Evolutionary conservation across 2,329 filamentous ascomycete genomes (phyloP), one percentile per base, ranked within the genome.

Genomic region (Claviceps quebecensis): DNA sequence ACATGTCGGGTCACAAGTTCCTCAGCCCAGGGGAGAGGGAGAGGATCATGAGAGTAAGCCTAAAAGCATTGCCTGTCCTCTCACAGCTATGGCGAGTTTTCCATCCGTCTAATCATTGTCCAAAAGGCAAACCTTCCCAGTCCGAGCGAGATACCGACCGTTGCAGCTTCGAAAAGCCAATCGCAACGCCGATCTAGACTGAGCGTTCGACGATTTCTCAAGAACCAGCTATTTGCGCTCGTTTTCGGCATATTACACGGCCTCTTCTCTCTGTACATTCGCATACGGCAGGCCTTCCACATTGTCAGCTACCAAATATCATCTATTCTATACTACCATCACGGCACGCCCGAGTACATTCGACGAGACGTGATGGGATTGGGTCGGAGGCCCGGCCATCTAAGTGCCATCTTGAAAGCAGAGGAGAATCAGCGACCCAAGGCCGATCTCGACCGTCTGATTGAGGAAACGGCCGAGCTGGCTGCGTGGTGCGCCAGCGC

Each of bases 301-400:
- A 79, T 84, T 8, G 76, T 95, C 48, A 74, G 81, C 58, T 86
- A 93, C 65, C 83, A 86, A 54, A 72, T 91, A 56, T 79, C 88
- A 50, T 86, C 87, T 9, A 78, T 97, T 55, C 74, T 95, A 51
- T 90, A 91, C 66, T 93, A 98, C 71, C 94, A 98, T 70, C 93
- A 98, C 67, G 86, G 87, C 49, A 95, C 91, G 0, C 93, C 93
- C 7, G 87, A 95, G 64, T 81, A 95, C 63, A 95, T 98, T 59
- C 82, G 84, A 61, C 83, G 85, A 61, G 93, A 98, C 69, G 84
- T 97, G 26, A 81, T 81, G 65, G 75, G 77, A 9, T 68, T 98
- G 52, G 76, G 74, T 53, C 81, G 84, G 59, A 69, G 94, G 54
- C 93, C 93, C 2, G 79, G 85, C 57, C 93, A 98, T 63, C 67